phyloP scores from a whole-genome alignment of 1,284 basidiomycete genomes.

The Cystobasidium slooffiae region DNA sequence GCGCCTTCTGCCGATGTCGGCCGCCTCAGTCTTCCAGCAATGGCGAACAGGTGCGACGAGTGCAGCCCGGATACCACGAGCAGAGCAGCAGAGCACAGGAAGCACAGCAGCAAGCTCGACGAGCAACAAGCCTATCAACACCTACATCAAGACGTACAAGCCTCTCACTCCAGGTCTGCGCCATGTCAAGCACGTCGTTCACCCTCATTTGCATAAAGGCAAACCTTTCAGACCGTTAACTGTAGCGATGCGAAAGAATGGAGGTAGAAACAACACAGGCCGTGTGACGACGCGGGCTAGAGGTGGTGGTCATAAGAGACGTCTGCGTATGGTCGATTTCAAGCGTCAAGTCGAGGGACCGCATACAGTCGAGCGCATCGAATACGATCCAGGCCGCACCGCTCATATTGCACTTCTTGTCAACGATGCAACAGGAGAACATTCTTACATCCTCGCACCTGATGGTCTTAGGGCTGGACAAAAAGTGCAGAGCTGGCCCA shows the following conservation, averaged over 20 bases:
- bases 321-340: slow-evolving; percentile 88
- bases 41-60: slow-evolving; percentile 35
- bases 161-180: slow-evolving; percentile 84
- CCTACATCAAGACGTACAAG: slow-evolving; percentile 81
- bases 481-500: slow-evolving; percentile 82
- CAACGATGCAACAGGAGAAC: slow-evolving; percentile 58
- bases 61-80: slow-evolving; percentile 35
- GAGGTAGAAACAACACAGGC: slow-evolving; percentile 83
- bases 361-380: slow-evolving; percentile 88
- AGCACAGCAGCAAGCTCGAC: slow-evolving; percentile 14
- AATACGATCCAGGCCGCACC: slow-evolving; percentile 93
- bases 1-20: background rate
- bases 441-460: slow-evolving; percentile 87
- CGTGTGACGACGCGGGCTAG: slow-evolving; percentile 84
- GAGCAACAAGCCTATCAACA: slow-evolving; percentile 26
- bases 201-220: slow-evolving; percentile 80
- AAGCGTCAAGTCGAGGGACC: slow-evolving; percentile 72
- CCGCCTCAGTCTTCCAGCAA: slow-evolving; percentile 18
- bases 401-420: slow-evolving; percentile 90
- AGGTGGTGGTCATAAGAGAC: slow-evolving; percentile 88
- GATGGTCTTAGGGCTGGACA: slow-evolving; percentile 88
- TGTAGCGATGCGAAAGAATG: slow-evolving; percentile 76
- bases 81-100: slow-evolving; percentile 6
- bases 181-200: slow-evolving; percentile 79
- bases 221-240: slow-evolving; percentile 83